phyloP scores from a whole-genome alignment of 2,329 filamentous ascomycete genomes.

The Alternaria arborescens region DNA sequence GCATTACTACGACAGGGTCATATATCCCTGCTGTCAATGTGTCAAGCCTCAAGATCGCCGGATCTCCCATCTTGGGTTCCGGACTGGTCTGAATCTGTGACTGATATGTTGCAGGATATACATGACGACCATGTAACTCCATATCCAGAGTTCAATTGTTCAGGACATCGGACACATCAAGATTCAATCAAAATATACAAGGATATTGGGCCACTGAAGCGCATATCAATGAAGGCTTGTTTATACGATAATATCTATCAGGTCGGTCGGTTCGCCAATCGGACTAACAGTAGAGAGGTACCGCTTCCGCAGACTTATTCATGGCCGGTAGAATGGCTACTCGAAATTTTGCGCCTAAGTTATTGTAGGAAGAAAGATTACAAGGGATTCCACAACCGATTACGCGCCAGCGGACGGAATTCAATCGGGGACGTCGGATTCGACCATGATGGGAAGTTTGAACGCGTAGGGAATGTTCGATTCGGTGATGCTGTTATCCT shows the following conservation, averaged over 20 bases:
- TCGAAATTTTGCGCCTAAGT: background rate
- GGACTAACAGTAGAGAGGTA: background rate
- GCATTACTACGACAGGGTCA: background rate
- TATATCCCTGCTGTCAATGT: background rate
- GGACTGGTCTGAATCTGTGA: background rate
- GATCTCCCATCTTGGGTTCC: background rate
- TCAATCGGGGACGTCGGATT: background rate
- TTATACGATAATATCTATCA: background rate
- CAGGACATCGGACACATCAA: background rate
- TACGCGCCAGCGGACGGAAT: background rate
- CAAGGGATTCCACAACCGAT: background rate
- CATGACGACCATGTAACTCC: background rate
- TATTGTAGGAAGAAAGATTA: background rate
- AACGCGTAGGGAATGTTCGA: background rate
- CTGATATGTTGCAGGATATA: background rate
- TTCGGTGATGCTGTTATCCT: background rate
- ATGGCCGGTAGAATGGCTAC: background rate
- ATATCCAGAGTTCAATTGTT: background rate
- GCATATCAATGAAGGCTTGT: background rate
- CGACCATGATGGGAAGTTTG: too few species aligned
- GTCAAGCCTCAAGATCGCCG: background rate
- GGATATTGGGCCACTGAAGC: background rate
- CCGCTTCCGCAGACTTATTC: background rate
- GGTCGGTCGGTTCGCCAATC: background rate
- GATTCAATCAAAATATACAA: background rate